Percentiles rank a stretch among this genome's conserved stretches.
Conservation (phyloP, 2,329 filamentous ascomycete genomes). For the Aspergillus proliferans region DNA sequence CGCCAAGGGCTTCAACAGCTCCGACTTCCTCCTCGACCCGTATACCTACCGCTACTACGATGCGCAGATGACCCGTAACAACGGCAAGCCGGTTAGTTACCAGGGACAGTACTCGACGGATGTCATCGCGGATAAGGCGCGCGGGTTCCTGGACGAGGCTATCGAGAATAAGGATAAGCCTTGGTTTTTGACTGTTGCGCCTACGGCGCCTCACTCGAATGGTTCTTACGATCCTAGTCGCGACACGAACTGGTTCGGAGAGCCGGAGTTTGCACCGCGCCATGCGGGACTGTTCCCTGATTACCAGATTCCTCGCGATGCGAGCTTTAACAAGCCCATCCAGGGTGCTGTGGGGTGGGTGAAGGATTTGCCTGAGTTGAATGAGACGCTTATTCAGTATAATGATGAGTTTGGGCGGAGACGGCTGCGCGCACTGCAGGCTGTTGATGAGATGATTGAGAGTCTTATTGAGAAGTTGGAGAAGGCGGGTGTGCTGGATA, state of each 20-base stretch:
- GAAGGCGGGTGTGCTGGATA: constrained; percentile 36
- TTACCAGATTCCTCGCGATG: constrained; percentile 52
- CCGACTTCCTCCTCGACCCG: constrained; percentile 58
- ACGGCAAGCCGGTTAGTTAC: constrained; percentile 47
- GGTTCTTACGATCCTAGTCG: constrained; percentile 12
- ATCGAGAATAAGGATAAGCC: constrained; percentile 45
- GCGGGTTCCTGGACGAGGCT: constrained; percentile 55
- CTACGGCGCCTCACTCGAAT: constrained; percentile 59
- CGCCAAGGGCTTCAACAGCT: constrained; percentile 55
- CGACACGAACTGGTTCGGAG: constrained; percentile 17
- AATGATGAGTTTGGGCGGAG: constrained; percentile 47
- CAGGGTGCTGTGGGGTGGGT: constrained; percentile 44
- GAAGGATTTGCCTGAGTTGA: constrained; percentile 36
- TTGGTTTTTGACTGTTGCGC: constrained; percentile 61
- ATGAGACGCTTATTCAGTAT: constrained; percentile 42
- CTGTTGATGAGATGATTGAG: constrained; percentile 50
- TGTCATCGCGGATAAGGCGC: constrained; percentile 51
- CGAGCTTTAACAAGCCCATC: constrained; percentile 56
- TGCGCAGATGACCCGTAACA: constrained; percentile 55
- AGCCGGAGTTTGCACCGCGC: constrained; percentile 40
- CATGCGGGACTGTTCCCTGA: constrained; percentile 57
- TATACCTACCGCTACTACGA: constrained; percentile 63
- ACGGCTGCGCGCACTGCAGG: constrained; percentile 45
- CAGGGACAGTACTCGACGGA: constrained; percentile 53
- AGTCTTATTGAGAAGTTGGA: constrained; percentile 38